Evolutionary conservation across 306 rosid genomes (phyloP).

Genomic region (Hippophae rhamnoides): DNA sequence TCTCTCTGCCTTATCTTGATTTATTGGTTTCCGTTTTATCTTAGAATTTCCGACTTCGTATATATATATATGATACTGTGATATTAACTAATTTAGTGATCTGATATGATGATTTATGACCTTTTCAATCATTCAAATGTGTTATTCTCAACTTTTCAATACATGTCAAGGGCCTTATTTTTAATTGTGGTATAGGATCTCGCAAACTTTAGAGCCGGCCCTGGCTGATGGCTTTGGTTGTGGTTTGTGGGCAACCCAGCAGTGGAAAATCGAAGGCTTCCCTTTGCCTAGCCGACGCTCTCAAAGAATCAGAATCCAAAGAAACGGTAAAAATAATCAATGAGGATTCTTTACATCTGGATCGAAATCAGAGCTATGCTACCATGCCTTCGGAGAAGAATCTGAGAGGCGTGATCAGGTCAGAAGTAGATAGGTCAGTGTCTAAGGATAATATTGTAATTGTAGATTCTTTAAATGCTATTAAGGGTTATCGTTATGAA

Average conservation of each 20-base stretch:
- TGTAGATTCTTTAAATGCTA: slow-evolving; percentile 77
- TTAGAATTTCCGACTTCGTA: too few relatives aligned
- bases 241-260: slow-evolving; percentile 88
- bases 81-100: too few relatives aligned
- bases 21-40: too few relatives aligned
- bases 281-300: slow-evolving; percentile 46
- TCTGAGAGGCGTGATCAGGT: slow-evolving; percentile 79
- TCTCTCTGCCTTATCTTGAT: too few relatives aligned
- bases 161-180: too few relatives aligned
- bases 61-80: too few relatives aligned
- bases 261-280: slow-evolving; percentile 73
- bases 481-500: slow-evolving; percentile 89
- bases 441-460: slow-evolving; percentile 60
- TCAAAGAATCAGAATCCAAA: slow-evolving; percentile 49
- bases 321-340: slow-evolving; percentile 52
- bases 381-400: slow-evolving; percentile 87
- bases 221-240: slow-evolving; percentile 72
- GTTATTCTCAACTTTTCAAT: too few relatives aligned
- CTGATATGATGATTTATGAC: too few relatives aligned
- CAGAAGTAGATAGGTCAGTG: slow-evolving; percentile 81
- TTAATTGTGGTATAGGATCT: too few relatives aligned
- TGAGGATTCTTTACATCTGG: slow-evolving; percentile 71
- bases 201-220: too few relatives aligned
- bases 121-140: too few relatives aligned
- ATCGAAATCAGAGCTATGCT: slow-evolving; percentile 73